Evolutionary conservation across 2,329 filamentous ascomycete genomes (phyloP), one percentile per base, ranked within the genome.

Genomic region (Fusarium sp.): DNA sequence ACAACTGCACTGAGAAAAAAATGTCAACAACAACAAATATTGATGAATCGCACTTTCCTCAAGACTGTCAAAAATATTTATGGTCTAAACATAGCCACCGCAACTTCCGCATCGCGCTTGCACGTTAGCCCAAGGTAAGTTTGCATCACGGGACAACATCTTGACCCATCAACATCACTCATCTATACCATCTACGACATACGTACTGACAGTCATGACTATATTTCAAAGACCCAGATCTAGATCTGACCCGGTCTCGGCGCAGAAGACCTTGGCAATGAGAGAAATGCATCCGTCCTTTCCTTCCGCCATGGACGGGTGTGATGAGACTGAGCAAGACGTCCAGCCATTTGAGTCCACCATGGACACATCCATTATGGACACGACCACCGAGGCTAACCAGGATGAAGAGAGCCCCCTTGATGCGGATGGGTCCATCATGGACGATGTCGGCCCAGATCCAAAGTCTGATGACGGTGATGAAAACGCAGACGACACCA

Each of bases 291-390:
- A 29, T 14, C 47, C 11, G 18, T 18, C 27, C 5, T 31, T 27
- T 3, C 6, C 10, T 52, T 29, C 18, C 27, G 18, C 47, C 18
- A 31, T 29, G 24, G 24, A 50, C 27, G 27, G 11, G 47, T 11
- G 47, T n/a, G 47, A 52, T 31, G 47, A 52, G 24, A 1, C 47
- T 52, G 6, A 4, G 24, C 45, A 50, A 27, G 45, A 29, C 16
- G 24, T 20, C 47, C 47, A 52, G 20, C 27, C 57, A 40, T 11
- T 22, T 29, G 20, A 50, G 24, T 54, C 31, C 34, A 50, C 14
- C 24, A 62, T 66, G 69, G 60, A 62, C 20, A 24, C 42, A 29
- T 54, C 31, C 34, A 37, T 11, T 20, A 62, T 66, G 70, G 60
- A 62, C 29, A 24, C 42, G 24, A 16, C 10, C 31, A 34, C 29